Conservation (phyloP, 2,329 filamentous ascomycete species). For the Aspergillus quadricinctus region DNA sequence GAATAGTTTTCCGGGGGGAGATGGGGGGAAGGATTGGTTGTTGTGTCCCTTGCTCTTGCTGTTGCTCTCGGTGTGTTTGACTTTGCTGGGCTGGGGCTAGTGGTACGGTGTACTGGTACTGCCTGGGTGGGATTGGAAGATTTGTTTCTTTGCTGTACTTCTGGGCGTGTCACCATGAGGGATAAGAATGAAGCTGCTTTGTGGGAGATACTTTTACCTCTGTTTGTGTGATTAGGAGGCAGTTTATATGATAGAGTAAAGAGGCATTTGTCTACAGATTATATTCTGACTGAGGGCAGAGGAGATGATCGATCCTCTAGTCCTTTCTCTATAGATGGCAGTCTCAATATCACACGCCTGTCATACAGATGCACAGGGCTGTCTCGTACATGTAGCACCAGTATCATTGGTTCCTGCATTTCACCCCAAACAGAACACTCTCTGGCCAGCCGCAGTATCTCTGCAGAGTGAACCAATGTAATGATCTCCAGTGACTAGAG, state of each 20-base stretch:
- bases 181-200: neutral
- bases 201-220: neutral
- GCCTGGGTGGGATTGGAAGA: neutral
- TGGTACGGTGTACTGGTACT: neutral
- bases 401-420: neutral
- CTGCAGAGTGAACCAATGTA: neutral
- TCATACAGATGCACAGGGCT: neutral
- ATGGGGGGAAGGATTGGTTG: too few species aligned
- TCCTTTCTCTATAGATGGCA: too few species aligned
- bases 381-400: neutral
- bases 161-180: neutral
- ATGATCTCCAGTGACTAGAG: neutral
- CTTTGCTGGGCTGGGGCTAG: too few species aligned
- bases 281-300: too few species aligned
- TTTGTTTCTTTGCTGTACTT: neutral
- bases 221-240: neutral
- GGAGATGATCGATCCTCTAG: neutral
- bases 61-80: too few species aligned
- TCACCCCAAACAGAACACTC: neutral
- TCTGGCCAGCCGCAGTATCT: neutral
- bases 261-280: neutral
- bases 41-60: too few species aligned
- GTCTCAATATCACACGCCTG: neutral
- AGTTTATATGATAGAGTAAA: too few species aligned
- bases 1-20: too few species aligned